These are phyloP conservation scores for Penicillium desertorum DNA, from an alignment of 495 filamentous ascomycete genomes.

Conservation along the genomic window DNA sequence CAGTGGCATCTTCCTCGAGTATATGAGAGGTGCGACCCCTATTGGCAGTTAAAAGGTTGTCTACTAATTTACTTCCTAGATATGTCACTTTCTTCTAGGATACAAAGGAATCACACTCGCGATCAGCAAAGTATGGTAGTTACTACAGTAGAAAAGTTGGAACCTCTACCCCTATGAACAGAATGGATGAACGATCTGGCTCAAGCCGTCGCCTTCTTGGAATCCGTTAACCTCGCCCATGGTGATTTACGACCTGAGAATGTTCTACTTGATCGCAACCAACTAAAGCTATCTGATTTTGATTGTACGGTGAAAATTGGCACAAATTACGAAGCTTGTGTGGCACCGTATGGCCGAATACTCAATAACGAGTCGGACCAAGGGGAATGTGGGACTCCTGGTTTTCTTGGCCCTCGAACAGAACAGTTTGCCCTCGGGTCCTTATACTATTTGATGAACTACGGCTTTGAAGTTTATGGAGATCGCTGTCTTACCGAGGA, in stretches of 20 bases:
- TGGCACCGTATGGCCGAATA: slow-evolving; percentile 28
- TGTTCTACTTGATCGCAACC: slow-evolving; percentile 29
- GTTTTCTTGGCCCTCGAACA: slow-evolving; percentile 34
- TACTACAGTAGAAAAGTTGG: slow-evolving; percentile 32
- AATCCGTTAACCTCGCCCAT: slow-evolving; percentile 41
- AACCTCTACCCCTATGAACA: slow-evolving; percentile 31
- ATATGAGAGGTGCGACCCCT: slow-evolving; percentile 33
- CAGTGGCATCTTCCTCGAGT: slow-evolving; percentile 38
- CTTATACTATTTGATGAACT: slow-evolving; percentile 40
- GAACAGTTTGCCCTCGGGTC: slow-evolving; percentile 43
- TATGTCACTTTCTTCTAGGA: slow-evolving; percentile 9
- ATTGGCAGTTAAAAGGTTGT: background rate
- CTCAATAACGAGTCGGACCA: slow-evolving; percentile 28
- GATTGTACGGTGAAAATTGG: slow-evolving; percentile 33
- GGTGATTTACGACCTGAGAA: slow-evolving; percentile 35
- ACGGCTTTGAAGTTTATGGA: slow-evolving; percentile 40
- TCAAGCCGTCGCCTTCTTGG: slow-evolving; percentile 39
- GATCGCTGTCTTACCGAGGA: slow-evolving; percentile 35
- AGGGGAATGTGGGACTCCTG: slow-evolving; percentile 28
- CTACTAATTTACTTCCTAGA: slow-evolving; percentile 11
- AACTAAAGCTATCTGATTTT: slow-evolving; percentile 33
- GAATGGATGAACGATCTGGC: slow-evolving; percentile 41
- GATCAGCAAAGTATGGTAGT: slow-evolving; percentile 25
- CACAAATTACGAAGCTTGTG: slow-evolving; percentile 29
- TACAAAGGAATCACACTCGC: slow-evolving; percentile 11